Evolutionary conservation across 2,329 filamentous ascomycete species (phyloP), one percentile per base, ranked within the genome.

Genomic region (Pseudogymnoascus verrucosus): DNA sequence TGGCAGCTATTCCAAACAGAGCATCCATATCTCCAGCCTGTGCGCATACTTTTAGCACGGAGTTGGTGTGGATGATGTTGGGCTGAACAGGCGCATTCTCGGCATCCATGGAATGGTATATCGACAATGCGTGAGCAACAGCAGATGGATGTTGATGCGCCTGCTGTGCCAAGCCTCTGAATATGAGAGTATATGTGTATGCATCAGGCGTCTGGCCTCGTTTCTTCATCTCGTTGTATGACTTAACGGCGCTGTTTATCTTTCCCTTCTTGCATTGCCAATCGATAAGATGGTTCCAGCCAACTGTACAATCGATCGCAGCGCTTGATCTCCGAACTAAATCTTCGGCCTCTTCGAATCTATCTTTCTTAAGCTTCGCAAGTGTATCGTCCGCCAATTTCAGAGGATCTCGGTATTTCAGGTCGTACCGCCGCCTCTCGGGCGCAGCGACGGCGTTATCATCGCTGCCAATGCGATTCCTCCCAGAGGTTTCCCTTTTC

Each of bases 181-280:
- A 86, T 64, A 98, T 83, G 64, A 90, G 87, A 16, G 90, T 95
- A 73, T 90, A 97, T 0, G 95, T 97, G 70, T 88, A 84, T 3
- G 85, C 83, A 73, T 93, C 93, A 1, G 95, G 93, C 26, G 83
- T 80, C 70, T 96, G 89, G 4, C 82, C 88, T 66, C 92, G 84
- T 78, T 98, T 98, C 78, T 98, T 99, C 93, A 99, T 98, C 89
- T 98, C 93, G 74, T 97, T 96, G 78, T 87, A 97, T n/a, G 91
- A 79, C 76, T 89, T 92, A 64, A 96, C 76, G 16, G 90, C 93
- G 19, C 79, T 77, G 65, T 81, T 80, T 36, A 91, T 75, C 61
- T 81, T 81, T 44, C 84, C 79, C 23, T 85, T 78, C 44, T 81
- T 76, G 74, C 97, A 77, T 66, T 85, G 79, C 74, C 91, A 85